A percentile compares a stretch with the other conserved stretches of the same genome.
Evolutionary conservation across 805 yeast genomes (phyloP).

Genomic region (Yamadazyma olivae): DNA sequence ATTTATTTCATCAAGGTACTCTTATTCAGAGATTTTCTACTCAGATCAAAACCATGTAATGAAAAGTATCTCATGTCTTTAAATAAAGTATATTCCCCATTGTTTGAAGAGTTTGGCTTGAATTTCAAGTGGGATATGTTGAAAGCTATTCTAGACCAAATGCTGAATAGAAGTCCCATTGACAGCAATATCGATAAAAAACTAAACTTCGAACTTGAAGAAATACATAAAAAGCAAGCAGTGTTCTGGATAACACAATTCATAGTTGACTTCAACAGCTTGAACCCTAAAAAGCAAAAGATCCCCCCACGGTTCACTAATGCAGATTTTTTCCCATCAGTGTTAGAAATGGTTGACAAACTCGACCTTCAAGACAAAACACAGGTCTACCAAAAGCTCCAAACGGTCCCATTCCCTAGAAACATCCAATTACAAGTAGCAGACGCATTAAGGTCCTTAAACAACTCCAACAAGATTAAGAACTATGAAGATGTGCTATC

Average conservation of each 20-base stretch:
- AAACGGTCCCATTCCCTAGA: neutral
- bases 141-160: neutral
- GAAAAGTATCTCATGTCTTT: slow-evolving; percentile 19
- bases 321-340: neutral
- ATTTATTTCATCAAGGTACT: slow-evolving; percentile 12
- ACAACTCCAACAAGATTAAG: slow-evolving; percentile 1
- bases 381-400: neutral
- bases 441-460: neutral
- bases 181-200: neutral
- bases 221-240: neutral
- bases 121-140: slow-evolving; percentile 12
- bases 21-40: slow-evolving; percentile 21
- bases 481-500: slow-evolving; percentile 9
- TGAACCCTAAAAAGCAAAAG: slow-evolving; percentile 1
- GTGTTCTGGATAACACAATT: slow-evolving; percentile 4
- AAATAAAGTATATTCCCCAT: slow-evolving; percentile 26
- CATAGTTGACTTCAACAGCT: neutral
- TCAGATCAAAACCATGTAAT: slow-evolving; percentile 13
- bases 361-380: neutral
- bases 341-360: too few relatives aligned
- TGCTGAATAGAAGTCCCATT: neutral
- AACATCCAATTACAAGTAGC: neutral
- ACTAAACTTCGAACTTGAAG: slow-evolving; percentile 1
- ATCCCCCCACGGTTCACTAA: neutral
- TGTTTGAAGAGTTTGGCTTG: slow-evolving; percentile 25